Percentiles rank a stretch among this genome's conserved stretches.
These are phyloP conservation scores for Carex littledalei DNA, from an alignment of 176 grass and related monocot genomes.

Conservation along the genomic window DNA sequence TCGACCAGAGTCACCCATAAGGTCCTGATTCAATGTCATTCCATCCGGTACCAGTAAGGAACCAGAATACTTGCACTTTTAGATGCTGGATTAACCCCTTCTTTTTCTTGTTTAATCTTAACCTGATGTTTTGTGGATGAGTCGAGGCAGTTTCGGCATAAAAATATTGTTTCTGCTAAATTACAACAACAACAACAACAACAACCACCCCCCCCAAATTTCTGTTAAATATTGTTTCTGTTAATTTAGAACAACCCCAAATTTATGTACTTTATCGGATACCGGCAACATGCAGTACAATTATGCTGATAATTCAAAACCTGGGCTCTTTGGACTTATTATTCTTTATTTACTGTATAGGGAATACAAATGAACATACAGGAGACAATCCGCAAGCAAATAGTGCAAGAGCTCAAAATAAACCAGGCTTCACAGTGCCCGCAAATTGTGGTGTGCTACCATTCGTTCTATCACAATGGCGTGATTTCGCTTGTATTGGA, in stretches of 20 bases:
- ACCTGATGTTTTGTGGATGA: not conserved
- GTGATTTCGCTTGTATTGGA: slow-evolving; percentile 97
- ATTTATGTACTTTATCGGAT: not conserved
- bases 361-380: slow-evolving; percentile 99
- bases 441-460: slow-evolving; percentile 76
- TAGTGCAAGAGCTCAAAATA: slow-evolving; percentile 99
- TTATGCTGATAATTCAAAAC: not conserved
- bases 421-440: slow-evolving; percentile 76
- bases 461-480: slow-evolving; percentile 98
- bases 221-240: not conserved
- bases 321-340: not conserved
- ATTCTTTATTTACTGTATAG: slow-evolving; percentile 32
- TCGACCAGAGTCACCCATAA: not conserved
- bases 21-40: not conserved
- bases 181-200: not conserved
- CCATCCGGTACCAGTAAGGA: not conserved
- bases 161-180: not conserved
- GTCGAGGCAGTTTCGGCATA: not conserved
- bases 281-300: not conserved
- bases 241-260: not conserved
- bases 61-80: not conserved
- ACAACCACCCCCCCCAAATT: not conserved
- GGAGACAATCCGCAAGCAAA: slow-evolving; percentile 85
- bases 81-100: not conserved
- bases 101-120: not conserved